Percentiles rank a stretch among this genome's conserved stretches.
These are phyloP conservation scores for Lobosporangium transversale DNA, from an alignment of 192 early-diverging fungal genomes.

Conservation along the genomic window DNA sequence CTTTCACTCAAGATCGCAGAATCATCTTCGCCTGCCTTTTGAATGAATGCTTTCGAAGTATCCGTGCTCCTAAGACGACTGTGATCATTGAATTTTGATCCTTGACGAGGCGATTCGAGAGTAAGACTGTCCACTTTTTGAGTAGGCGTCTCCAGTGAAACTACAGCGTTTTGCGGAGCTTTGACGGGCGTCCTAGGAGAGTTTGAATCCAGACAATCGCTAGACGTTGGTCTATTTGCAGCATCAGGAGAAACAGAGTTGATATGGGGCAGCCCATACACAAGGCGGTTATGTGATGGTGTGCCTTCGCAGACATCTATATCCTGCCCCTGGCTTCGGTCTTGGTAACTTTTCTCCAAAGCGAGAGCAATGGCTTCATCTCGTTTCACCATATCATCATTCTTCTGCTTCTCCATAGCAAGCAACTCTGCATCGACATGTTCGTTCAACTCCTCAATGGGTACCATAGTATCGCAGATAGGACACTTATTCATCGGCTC, in stretches of 20 bases:
- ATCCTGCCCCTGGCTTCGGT: too few species aligned
- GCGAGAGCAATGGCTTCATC: slow-evolving; percentile 25
- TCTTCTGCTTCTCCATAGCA: slow-evolving; percentile 17
- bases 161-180: not conserved
- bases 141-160: slow-evolving; percentile 44
- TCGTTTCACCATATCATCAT: slow-evolving; percentile 15
- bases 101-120: slow-evolving; percentile 5
- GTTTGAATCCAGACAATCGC: too few species aligned
- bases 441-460: slow-evolving; percentile 15
- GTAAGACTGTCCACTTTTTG: slow-evolving; percentile 28
- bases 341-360: slow-evolving; percentile 12
- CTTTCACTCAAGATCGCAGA: slow-evolving; percentile 8
- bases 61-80: too few species aligned
- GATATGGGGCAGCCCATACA: too few species aligned
- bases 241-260: too few species aligned
- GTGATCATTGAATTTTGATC: not conserved
- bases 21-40: not conserved
- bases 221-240: too few species aligned
- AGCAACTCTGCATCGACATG: slow-evolving; percentile 38
- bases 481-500: slow-evolving; percentile 19
- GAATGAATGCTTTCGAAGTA: too few species aligned
- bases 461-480: slow-evolving; percentile 20
- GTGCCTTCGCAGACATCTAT: too few species aligned
- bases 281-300: too few species aligned
- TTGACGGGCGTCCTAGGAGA: not conserved